Evolutionary conservation across 1,139 yeast species (phyloP).

Genomic region (Pneumocystis oryctolagi): DNA sequence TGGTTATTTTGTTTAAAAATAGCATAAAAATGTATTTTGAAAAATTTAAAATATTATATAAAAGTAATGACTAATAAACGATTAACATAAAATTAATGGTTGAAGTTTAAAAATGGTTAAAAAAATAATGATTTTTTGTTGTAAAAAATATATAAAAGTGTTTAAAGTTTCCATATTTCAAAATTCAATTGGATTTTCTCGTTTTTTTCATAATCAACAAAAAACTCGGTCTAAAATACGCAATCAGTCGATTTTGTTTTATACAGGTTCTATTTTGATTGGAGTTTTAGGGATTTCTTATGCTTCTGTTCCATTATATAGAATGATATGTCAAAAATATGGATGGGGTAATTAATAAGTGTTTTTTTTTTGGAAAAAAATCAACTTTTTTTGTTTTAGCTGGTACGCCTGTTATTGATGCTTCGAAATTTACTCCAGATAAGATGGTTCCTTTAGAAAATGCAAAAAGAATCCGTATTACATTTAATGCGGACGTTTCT

Average conservation of each 20-base stretch:
- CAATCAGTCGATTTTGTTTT: conserved; percentile 12
- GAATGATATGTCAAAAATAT: conserved; percentile 85
- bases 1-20: background rate
- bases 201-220: background rate
- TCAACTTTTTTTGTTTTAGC: conserved; percentile 31
- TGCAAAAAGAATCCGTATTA: conserved; percentile 61
- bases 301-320: conserved; percentile 83
- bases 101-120: background rate
- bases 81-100: background rate
- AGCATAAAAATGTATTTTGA: background rate
- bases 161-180: background rate
- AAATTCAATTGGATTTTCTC: background rate
- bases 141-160: background rate
- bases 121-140: background rate
- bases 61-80: background rate
- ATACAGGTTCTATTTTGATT: conserved; percentile 34
- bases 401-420: conserved; percentile 86
- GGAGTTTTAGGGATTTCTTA: conserved; percentile 68
- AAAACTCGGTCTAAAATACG: background rate
- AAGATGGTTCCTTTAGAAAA: conserved; percentile 79
- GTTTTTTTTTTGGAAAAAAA: background rate
- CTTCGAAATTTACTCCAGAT: conserved; percentile 66
- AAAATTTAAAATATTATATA: background rate
- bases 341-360: conserved; percentile 33
- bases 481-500: conserved; percentile 84